phyloP scores from a whole-genome alignment of 306 rosid genomes.

The Castanospermum australe region DNA sequence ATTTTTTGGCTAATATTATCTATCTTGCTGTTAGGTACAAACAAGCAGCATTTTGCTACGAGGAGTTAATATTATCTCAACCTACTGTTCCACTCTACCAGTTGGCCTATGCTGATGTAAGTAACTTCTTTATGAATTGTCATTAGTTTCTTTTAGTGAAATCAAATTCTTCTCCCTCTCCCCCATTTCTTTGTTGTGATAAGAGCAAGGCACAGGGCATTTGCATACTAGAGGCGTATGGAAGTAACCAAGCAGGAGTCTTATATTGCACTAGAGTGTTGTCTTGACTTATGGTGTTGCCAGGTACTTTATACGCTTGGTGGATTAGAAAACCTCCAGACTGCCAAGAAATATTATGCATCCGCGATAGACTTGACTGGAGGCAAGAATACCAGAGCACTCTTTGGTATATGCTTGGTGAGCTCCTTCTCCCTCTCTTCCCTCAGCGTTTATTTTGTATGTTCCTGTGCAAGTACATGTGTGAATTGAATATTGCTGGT shows the following conservation, averaged over 20 bases:
- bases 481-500: neutral
- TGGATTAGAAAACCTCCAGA: conserved; percentile 89
- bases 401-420: conserved; percentile 96
- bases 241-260: neutral
- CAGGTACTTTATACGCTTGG: conserved; percentile 97
- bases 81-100: conserved; percentile 85
- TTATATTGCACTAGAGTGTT: neutral
- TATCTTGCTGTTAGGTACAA: conserved; percentile 67
- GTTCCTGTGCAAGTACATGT: neutral
- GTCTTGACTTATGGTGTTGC: conserved; percentile 21
- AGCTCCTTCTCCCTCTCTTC: conserved; percentile 39
- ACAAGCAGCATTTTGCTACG: conserved; percentile 98
- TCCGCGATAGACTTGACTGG: conserved; percentile 91
- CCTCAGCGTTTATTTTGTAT: neutral
- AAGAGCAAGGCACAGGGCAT: conserved; percentile 6
- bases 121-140: conserved; percentile 31
- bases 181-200: neutral
- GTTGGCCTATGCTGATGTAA: conserved; percentile 95
- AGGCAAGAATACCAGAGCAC: conserved; percentile 89
- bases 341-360: conserved; percentile 92
- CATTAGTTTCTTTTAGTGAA: conserved; percentile 13
- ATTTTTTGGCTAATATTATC: neutral
- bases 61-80: conserved; percentile 91
- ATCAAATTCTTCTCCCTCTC: conserved; percentile 10
- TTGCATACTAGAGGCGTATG: conserved; percentile 13